Evolutionary conservation across 768 basidiomycete genomes (phyloP).

Genomic region (Boletus fagicola): DNA sequence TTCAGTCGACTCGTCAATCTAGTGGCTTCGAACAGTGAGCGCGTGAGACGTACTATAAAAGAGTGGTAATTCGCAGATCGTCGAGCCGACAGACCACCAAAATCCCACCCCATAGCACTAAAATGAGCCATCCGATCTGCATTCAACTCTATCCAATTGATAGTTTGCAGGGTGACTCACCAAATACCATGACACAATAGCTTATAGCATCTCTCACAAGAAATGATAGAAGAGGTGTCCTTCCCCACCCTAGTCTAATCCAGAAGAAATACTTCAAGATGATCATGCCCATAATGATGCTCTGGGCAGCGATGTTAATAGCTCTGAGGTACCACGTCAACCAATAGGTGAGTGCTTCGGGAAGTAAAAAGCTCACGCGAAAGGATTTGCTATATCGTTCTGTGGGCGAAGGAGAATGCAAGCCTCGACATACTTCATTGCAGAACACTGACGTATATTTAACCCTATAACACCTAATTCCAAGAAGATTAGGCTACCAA

Average conservation of each 20-base stretch:
- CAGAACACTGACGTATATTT: constrained; percentile 21
- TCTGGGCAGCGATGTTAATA: constrained; percentile 33
- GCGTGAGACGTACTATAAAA: constrained; percentile 6
- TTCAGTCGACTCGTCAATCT: constrained; percentile 6
- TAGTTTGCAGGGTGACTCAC: constrained; percentile 24
- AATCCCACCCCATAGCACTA: constrained; percentile 4
- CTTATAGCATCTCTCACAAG: constrained; percentile 47
- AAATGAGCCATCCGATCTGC: neutral
- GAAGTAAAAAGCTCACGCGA: neutral
- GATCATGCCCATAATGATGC: constrained; percentile 40
- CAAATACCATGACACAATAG: constrained; percentile 41
- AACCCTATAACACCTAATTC: constrained; percentile 15
- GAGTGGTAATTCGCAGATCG: neutral
- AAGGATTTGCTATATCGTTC: neutral
- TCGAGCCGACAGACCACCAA: neutral
- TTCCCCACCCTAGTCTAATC: constrained; percentile 39
- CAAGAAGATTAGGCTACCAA: constrained; percentile 10
- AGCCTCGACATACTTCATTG: constrained; percentile 10
- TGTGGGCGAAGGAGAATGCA: constrained; percentile 24
- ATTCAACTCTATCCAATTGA: neutral
- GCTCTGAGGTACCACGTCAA: constrained; percentile 5
- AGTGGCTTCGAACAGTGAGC: neutral
- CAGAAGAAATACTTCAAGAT: constrained; percentile 36
- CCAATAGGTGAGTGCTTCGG: neutral
- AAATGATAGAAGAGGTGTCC: constrained; percentile 39